phyloP scores from a whole-genome alignment of 164 flowering plant species.

The Stephania cephalantha region DNA sequence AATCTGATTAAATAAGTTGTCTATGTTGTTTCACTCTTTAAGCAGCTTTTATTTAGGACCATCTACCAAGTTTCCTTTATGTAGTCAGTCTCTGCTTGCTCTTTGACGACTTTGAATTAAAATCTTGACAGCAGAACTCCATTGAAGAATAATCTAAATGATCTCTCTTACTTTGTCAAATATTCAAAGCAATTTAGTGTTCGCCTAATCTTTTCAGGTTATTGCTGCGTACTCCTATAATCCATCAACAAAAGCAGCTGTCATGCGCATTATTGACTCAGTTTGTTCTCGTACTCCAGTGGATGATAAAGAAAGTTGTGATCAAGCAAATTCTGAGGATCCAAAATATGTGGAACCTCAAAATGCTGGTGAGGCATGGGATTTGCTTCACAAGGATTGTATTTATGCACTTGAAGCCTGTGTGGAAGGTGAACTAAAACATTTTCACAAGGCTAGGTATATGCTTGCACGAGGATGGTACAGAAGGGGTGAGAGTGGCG shows the following conservation, averaged over 20 bases:
- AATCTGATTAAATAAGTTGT: too few relatives aligned
- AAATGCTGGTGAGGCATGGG: constrained; percentile 53
- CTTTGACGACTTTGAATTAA: not conserved
- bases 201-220: constrained; percentile 42
- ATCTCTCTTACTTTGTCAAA: not conserved
- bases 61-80: too few relatives aligned
- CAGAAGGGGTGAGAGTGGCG: constrained; percentile 58
- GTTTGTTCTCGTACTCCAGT: constrained; percentile 16
- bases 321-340: constrained; percentile 22
- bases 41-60: too few relatives aligned
- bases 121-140: not conserved
- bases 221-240: constrained; percentile 50
- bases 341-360: constrained; percentile 23
- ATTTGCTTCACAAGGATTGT: constrained; percentile 75
- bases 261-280: constrained; percentile 31
- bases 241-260: constrained; percentile 47
- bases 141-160: not conserved
- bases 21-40: too few relatives aligned
- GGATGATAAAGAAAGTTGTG: constrained; percentile 21
- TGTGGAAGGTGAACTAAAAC: constrained; percentile 95
- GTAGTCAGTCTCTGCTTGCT: too few relatives aligned
- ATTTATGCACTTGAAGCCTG: constrained; percentile 80
- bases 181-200: not conserved
- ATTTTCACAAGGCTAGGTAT: constrained; percentile 95
- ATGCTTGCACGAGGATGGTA: constrained; percentile 88